These are phyloP conservation scores for Gastrolobium villosum DNA, from an alignment of 306 rosid genomes.

Conservation along the genomic window DNA sequence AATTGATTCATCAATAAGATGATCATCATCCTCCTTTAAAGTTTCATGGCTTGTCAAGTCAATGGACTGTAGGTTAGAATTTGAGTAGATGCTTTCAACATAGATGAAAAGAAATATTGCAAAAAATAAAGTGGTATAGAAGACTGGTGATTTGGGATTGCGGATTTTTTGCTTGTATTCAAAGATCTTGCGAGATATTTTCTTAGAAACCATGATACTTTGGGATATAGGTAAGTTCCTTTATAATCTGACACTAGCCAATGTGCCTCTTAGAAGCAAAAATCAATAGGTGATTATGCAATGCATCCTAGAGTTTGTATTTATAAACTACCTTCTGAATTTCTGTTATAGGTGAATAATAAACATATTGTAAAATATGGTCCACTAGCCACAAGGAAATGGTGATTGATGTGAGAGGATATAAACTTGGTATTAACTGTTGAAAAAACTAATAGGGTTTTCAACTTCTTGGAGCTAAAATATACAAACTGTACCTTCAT, in stretches of 20 bases:
- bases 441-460: neutral
- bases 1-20: too few relatives aligned
- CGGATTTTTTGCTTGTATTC: neutral
- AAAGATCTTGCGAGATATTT: neutral
- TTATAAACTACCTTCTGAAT: neutral
- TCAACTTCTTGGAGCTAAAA: neutral
- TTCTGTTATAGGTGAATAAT: neutral
- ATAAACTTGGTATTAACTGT: neutral
- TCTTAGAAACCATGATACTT: neutral
- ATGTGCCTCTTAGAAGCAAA: neutral
- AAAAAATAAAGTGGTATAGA: neutral
- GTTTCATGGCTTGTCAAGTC: constrained; percentile 8
- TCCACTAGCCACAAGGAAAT: neutral
- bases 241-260: neutral
- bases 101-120: neutral
- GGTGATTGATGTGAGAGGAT: neutral
- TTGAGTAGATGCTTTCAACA: neutral
- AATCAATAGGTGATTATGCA: neutral
- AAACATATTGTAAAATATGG: neutral
- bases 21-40: neutral
- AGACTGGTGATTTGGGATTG: neutral
- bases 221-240: neutral
- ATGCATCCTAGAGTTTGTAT: neutral
- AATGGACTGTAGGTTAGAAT: neutral
- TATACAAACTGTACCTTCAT: neutral